phyloP scores from a whole-genome alignment of 1,284 basidiomycete species.

The Boletus semigastroideus region DNA sequence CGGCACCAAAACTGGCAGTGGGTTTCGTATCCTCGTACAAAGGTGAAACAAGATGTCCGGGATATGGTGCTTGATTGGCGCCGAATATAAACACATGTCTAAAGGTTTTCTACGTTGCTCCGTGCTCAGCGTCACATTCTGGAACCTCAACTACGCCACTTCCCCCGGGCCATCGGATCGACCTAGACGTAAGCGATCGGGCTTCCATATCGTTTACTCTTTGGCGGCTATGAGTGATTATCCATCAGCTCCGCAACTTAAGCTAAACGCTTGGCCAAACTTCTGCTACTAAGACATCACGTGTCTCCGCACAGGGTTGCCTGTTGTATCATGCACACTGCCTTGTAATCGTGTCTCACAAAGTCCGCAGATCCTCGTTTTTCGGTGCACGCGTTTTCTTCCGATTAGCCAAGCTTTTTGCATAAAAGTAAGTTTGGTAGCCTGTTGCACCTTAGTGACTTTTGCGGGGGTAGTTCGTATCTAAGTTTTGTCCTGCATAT shows the following conservation, averaged over 20 bases:
- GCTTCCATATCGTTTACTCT: not conserved
- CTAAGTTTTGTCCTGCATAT: not conserved
- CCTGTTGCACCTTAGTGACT: not conserved
- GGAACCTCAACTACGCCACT: no score
- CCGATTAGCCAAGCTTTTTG: not conserved
- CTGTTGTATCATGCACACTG: conserved; percentile 2
- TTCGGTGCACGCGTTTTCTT: not conserved
- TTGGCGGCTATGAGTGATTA: not conserved
- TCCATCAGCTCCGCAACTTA: not conserved
- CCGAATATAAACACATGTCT: no score
- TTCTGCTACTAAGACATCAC: not conserved
- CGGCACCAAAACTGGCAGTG: no score
- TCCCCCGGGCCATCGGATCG: not conserved
- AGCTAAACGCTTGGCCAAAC: not conserved
- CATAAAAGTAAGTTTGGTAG: not conserved
- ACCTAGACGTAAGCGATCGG: not conserved
- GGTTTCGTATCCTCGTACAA: no score
- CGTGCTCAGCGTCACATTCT: no score
- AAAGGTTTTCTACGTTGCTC: no score
- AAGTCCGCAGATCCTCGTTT: conserved; percentile 6
- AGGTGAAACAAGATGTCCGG: no score
- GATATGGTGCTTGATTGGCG: no score
- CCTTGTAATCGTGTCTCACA: not conserved
- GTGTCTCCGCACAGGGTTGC: conserved; percentile 1
- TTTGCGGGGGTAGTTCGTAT: not conserved